Evolutionary conservation across 2,329 filamentous ascomycete genomes (phyloP).

Genomic region (Botrytis tulipae): DNA sequence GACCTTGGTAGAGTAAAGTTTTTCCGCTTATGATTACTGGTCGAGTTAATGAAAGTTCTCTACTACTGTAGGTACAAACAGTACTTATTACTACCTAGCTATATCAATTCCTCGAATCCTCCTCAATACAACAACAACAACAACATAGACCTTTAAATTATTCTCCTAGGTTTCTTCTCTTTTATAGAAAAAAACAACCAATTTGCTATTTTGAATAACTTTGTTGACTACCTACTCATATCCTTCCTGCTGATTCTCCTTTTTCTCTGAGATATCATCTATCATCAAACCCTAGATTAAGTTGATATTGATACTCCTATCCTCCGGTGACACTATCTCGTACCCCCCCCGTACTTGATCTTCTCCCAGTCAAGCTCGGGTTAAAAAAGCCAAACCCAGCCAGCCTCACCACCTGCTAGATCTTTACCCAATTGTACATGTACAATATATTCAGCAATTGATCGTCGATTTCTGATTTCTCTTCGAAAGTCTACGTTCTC

Average conservation of each 20-base stretch:
- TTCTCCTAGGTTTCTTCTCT: slow-evolving; percentile 7
- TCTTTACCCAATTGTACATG: slow-evolving; percentile 1
- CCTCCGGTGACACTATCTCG: background rate
- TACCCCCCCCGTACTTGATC: background rate
- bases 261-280: background rate
- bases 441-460: slow-evolving; percentile 10
- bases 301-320: slow-evolving; percentile 9
- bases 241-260: background rate
- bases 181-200: background rate
- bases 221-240: background rate
- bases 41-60: background rate
- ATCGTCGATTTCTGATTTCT: background rate
- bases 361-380: background rate
- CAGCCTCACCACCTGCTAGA: slow-evolving; percentile 10
- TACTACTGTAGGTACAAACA: background rate
- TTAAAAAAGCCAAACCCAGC: slow-evolving; percentile 3
- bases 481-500: background rate
- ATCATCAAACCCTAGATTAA: slow-evolving; percentile 1
- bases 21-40: background rate
- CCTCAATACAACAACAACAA: background rate
- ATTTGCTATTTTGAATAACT: background rate
- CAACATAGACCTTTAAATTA: background rate
- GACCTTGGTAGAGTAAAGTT: background rate
- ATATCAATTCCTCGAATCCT: background rate
- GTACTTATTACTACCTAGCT: background rate